Conservation (phyloP, 2,329 filamentous ascomycete genomes). For the Zalaria sp. region DNA sequence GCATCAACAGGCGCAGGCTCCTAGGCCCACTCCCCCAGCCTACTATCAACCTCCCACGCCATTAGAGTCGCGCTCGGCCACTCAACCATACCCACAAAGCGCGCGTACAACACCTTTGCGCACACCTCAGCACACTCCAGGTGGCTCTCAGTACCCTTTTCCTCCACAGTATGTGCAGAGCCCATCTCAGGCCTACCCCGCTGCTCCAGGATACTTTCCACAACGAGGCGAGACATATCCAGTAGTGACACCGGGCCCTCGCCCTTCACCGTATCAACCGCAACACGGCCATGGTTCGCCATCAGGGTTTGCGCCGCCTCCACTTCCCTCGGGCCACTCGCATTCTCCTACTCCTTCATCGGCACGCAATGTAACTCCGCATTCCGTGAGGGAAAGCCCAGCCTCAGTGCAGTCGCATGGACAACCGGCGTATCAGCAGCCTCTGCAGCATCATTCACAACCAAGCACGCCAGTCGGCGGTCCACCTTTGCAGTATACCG, state of each 20-base stretch:
- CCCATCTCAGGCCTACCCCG: constrained; percentile 11
- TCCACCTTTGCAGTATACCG: constrained; percentile 17
- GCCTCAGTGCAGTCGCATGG: constrained; percentile 12
- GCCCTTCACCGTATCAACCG: constrained; percentile 8
- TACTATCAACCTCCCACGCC: constrained; percentile 9
- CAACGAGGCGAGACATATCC: neutral
- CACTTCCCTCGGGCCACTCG: constrained; percentile 7
- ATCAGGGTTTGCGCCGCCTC: constrained; percentile 5
- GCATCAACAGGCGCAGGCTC: constrained; percentile 5
- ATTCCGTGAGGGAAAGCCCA: constrained; percentile 17
- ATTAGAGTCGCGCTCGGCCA: constrained; percentile 9
- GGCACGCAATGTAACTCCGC: constrained; percentile 16
- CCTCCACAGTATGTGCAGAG: constrained; percentile 13
- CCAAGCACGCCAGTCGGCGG: constrained; percentile 35
- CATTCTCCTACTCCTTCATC: constrained; percentile 19
- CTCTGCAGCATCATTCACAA: constrained; percentile 26
- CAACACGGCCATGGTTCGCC: constrained; percentile 6
- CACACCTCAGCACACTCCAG: constrained; percentile 11
- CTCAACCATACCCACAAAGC: constrained; percentile 9
- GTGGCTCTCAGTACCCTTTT: constrained; percentile 11
- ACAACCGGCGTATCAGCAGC: constrained; percentile 17
- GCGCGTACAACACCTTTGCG: constrained; percentile 15
- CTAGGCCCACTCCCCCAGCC: constrained; percentile 4
- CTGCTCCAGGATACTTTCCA: neutral
- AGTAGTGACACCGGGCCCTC: neutral